phyloP scores from a whole-genome alignment of 257 asterid genomes.

The Ophiorrhiza pumila region DNA sequence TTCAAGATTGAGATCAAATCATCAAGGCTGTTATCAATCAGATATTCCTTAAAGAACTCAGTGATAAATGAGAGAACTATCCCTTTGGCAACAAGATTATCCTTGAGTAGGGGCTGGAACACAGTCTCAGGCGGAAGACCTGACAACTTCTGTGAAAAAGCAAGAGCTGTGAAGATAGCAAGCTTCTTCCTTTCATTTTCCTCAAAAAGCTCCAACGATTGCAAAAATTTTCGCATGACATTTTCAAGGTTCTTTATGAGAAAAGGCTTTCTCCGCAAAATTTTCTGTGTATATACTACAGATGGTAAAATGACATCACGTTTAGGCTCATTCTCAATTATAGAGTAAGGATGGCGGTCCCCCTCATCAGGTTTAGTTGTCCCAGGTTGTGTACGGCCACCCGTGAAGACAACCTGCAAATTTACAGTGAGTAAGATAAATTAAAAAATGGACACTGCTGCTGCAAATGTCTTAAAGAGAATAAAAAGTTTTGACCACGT shows the following conservation, averaged over 20 bases:
- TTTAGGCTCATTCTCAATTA: conserved; percentile 72
- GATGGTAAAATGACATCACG: conserved; percentile 90
- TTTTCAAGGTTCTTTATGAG: conserved; percentile 97
- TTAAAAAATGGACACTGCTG: not conserved
- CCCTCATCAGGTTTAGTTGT: conserved; percentile 98
- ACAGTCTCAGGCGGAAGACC: conserved; percentile 99
- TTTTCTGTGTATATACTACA: conserved; percentile 86
- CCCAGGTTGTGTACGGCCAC: conserved; percentile 98
- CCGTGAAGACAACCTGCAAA: conserved; percentile 82
- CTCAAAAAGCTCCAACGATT: conserved; percentile 89
- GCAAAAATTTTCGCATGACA: conserved; percentile 92
- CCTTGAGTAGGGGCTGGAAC: conserved; percentile 94
- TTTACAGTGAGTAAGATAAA: conserved; percentile 21
- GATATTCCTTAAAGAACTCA: conserved; percentile 92
- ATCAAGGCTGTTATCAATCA: conserved; percentile 94
- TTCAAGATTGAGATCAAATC: conserved; percentile 86
- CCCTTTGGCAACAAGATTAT: conserved; percentile 96
- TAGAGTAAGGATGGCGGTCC: conserved; percentile 86
- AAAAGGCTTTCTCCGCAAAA: conserved; percentile 83
- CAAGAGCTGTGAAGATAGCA: conserved; percentile 97
- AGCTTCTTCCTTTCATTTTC: conserved; percentile 97
- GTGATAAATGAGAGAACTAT: conserved; percentile 88
- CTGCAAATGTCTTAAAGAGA: not conserved
- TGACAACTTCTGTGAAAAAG: conserved; percentile 95
- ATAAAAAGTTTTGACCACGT: not conserved